Evolutionary conservation across 139 green algal species (phyloP).

Genomic region (Prasinococcaceae sp.): DNA sequence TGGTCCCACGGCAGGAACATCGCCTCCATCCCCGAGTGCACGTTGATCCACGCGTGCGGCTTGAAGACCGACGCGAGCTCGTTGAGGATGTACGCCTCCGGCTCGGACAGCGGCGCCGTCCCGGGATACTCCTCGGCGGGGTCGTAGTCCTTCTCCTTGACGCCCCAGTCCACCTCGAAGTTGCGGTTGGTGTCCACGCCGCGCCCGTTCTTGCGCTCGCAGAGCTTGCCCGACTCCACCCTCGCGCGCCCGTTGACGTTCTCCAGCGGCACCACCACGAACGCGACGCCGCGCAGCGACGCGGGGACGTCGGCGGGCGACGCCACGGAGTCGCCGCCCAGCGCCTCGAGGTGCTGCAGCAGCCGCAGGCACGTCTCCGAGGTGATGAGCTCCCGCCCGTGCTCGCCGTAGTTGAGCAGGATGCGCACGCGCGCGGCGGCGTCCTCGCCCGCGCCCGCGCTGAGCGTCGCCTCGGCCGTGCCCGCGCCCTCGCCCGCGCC

Average conservation of each 20-base stretch:
- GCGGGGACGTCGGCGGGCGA: constrained; percentile 7
- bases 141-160: constrained; percentile 63
- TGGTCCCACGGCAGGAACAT: constrained; percentile 94
- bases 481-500: too few relatives aligned
- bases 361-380: constrained; percentile 62
- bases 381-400: constrained; percentile 77
- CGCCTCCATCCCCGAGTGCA: constrained; percentile 92
- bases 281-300: constrained; percentile 30
- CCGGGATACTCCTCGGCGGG: constrained; percentile 77
- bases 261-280: constrained; percentile 85
- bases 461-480: background rate
- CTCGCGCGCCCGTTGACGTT: constrained; percentile 62
- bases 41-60: constrained; percentile 84
- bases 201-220: constrained; percentile 92
- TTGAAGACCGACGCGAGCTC: constrained; percentile 40
- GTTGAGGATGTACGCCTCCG: constrained; percentile 59
- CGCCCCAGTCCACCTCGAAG: constrained; percentile 85
- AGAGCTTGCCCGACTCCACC: constrained; percentile 68
- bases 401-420: constrained; percentile 74
- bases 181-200: constrained; percentile 96
- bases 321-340: too few relatives aligned
- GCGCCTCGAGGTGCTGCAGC: constrained; percentile 49
- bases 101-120: constrained; percentile 56
- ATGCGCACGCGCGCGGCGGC: background rate
- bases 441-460: background rate